Conservation (phyloP, 176 grass and related monocot species). For the Tillandsia leiboldiana region DNA sequence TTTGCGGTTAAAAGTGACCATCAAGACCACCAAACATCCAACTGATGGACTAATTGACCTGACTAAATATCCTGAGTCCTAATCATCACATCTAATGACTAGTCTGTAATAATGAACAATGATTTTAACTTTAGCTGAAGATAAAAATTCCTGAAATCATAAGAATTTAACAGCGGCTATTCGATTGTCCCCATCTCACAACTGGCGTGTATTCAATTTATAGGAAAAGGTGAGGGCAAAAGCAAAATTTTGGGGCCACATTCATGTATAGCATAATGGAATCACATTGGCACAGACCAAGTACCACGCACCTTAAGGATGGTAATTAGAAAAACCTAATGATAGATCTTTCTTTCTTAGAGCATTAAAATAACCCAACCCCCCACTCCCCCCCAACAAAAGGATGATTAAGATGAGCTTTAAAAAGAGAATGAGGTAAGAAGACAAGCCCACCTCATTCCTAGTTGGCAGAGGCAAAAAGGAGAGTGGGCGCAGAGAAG, state of each 20-base stretch:
- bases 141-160: not conserved
- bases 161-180: not conserved
- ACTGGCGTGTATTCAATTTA: constrained; percentile 17
- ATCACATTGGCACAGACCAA: not conserved
- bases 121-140: constrained; percentile 2
- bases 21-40: constrained; percentile 24
- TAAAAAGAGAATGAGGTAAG: not conserved
- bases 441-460: constrained; percentile 11
- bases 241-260: constrained; percentile 5
- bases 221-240: constrained; percentile 18
- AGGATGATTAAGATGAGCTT: not conserved
- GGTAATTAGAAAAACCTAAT: not conserved
- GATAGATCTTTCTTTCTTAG: not conserved
- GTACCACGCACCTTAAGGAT: not conserved
- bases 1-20: constrained; percentile 15
- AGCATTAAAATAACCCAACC: not conserved
- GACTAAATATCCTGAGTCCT: not conserved
- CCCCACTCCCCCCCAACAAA: not conserved
- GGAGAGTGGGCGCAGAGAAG: not conserved
- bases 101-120: constrained; percentile 12
- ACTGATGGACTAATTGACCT: constrained; percentile 20
- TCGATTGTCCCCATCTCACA: constrained; percentile 16
- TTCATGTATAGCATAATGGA: constrained; percentile 14
- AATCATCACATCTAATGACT: constrained; percentile 17
- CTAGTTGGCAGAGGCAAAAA: constrained; percentile 4